Percentiles rank a stretch among this genome's conserved stretches.
These are phyloP conservation scores for Hypoxylon trugodes DNA, from an alignment of 495 filamentous ascomycete genomes.

Conservation along the genomic window DNA sequence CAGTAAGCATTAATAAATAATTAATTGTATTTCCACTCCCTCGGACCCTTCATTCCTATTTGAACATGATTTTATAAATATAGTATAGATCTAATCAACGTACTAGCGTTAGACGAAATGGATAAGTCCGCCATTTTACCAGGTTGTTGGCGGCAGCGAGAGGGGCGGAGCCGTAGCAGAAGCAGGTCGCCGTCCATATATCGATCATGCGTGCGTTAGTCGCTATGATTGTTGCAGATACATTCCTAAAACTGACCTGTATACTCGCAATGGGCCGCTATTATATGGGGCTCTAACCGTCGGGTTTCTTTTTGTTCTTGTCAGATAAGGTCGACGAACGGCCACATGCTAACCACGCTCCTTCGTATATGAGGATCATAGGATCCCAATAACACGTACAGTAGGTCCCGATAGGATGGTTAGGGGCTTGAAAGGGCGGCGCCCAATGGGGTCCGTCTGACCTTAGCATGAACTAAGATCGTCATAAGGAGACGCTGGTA, in stretches of 20 bases:
- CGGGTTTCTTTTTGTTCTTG: not conserved
- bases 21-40: conserved; percentile 1
- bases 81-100: not conserved
- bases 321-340: not conserved
- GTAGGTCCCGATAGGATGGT: conserved; percentile 26
- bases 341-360: too few species aligned
- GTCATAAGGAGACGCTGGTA: not conserved
- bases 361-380: not conserved
- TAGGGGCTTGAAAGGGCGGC: not conserved
- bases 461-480: conserved; percentile 12
- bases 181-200: conserved; percentile 18
- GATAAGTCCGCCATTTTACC: not conserved
- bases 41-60: conserved; percentile 1
- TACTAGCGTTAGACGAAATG: conserved; percentile 9
- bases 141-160: not conserved
- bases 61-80: not conserved
- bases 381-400: not conserved
- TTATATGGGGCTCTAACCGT: too few species aligned
- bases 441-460: conserved; percentile 1
- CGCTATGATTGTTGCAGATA: too few species aligned
- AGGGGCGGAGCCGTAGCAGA: not conserved
- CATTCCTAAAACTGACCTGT: not conserved
- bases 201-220: conserved; percentile 2
- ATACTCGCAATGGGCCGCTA: too few species aligned
- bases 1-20: conserved; percentile 12